phyloP scores from a whole-genome alignment of 164 flowering plant species.

The Chimonanthus salicifolius region DNA sequence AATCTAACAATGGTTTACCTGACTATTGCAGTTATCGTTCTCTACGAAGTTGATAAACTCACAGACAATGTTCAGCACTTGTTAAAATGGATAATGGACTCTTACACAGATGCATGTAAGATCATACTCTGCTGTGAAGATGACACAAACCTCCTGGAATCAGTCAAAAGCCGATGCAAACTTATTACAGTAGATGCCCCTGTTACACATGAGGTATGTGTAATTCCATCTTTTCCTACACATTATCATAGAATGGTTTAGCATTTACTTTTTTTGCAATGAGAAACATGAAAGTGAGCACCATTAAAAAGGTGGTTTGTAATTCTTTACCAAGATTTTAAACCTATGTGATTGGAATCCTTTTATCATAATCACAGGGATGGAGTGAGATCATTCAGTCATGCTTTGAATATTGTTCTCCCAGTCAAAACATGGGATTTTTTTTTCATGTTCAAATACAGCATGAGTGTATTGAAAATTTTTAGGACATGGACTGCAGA shows the following conservation, averaged over 20 bases:
- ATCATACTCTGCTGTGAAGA: constrained; percentile 70
- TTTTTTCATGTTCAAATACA: background rate
- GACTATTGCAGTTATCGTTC: constrained; percentile 48
- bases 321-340: too few species aligned
- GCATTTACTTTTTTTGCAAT: background rate
- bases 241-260: background rate
- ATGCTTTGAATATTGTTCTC: background rate
- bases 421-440: background rate
- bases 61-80: constrained; percentile 56
- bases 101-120: constrained; percentile 62
- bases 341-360: background rate
- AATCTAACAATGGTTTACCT: background rate
- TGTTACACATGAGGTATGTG: constrained; percentile 56
- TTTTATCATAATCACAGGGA: background rate
- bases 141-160: constrained; percentile 48
- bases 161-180: constrained; percentile 59
- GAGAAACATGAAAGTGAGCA: background rate
- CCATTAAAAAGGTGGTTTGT: background rate
- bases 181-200: constrained; percentile 52
- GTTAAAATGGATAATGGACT: constrained; percentile 73
- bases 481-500: background rate
- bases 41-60: constrained; percentile 57
- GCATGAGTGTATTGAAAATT: background rate
- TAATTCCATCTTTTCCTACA: background rate
- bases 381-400: background rate